These are phyloP conservation scores for Scedosporium boydii DNA, from an alignment of 2,329 filamentous ascomycete species.

Conservation along the genomic window DNA sequence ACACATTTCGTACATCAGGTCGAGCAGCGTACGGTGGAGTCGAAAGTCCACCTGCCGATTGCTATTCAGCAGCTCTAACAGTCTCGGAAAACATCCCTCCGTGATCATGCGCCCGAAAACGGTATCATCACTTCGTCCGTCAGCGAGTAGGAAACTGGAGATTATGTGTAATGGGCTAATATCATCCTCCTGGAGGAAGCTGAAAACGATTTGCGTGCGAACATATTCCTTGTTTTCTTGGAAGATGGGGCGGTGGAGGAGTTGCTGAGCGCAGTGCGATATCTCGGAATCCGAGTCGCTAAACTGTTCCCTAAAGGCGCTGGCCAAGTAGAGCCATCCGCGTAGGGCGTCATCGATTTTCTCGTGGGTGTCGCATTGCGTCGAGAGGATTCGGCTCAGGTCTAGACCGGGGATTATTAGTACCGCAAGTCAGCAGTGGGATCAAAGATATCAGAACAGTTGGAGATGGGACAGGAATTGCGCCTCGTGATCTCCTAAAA, in stretches of 20 bases:
- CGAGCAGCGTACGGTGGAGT: conserved; percentile 72
- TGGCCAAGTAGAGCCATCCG: conserved; percentile 70
- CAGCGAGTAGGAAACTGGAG: conserved; percentile 74
- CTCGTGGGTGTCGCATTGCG: conserved; percentile 41
- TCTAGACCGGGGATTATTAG: conserved; percentile 23
- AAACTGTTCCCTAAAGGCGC: conserved; percentile 66
- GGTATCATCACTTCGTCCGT: conserved; percentile 68
- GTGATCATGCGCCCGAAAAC: conserved; percentile 82
- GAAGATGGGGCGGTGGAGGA: conserved; percentile 71
- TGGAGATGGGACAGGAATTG: background rate
- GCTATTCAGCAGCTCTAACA: conserved; percentile 71
- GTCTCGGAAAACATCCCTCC: conserved; percentile 72
- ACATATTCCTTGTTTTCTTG: conserved; percentile 71
- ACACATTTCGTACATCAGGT: conserved; percentile 94
- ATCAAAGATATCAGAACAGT: background rate
- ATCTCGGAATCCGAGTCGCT: conserved; percentile 71
- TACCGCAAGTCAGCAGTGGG: background rate
- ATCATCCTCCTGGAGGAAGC: conserved; percentile 84
- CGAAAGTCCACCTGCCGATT: conserved; percentile 55
- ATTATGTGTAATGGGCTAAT: conserved; percentile 70
- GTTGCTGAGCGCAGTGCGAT: conserved; percentile 66
- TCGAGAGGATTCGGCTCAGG: conserved; percentile 35
- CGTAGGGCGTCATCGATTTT: conserved; percentile 77
- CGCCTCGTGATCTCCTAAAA: background rate
- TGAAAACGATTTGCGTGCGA: conserved; percentile 84